A percentile compares a stretch with the other conserved stretches of the same genome.
These are phyloP conservation scores for Botrytis cinerea DNA, from an alignment of 2,329 filamentous ascomycete species.

Conservation along the genomic window DNA sequence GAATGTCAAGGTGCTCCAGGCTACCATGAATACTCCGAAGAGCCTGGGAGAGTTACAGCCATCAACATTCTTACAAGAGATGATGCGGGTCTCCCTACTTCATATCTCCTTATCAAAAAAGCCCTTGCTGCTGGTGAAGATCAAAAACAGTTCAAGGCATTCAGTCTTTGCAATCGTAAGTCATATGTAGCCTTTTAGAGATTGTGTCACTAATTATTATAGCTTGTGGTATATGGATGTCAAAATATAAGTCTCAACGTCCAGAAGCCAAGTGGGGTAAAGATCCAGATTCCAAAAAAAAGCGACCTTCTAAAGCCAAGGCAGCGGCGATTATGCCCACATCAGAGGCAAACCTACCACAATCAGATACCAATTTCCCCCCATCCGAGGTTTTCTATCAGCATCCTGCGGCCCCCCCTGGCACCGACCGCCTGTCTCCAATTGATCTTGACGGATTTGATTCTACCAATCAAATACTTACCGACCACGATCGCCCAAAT, in stretches of 20 bases:
- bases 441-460: conserved; percentile 19
- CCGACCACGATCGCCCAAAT: background rate
- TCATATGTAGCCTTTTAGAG: conserved; percentile 35
- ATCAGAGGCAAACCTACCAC: conserved; percentile 46
- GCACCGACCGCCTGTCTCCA: conserved; percentile 15
- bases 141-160: conserved; percentile 67
- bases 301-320: conserved; percentile 40
- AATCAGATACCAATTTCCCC: conserved; percentile 44
- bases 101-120: conserved; percentile 80
- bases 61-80: conserved; percentile 69
- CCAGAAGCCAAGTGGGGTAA: conserved; percentile 78
- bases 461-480: conserved; percentile 4
- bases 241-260: conserved; percentile 82
- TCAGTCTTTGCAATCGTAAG: conserved; percentile 85
- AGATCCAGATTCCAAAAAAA: conserved; percentile 53
- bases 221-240: conserved; percentile 93
- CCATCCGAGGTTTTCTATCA: conserved; percentile 33
- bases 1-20: conserved; percentile 69
- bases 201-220: conserved; percentile 35
- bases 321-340: conserved; percentile 25
- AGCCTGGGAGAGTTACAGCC: conserved; percentile 71
- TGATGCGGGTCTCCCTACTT: conserved; percentile 60
- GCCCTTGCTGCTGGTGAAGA: conserved; percentile 62
- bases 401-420: background rate
- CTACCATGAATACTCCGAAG: conserved; percentile 70